Percentiles rank a stretch among this genome's conserved stretches.
Conservation (phyloP, 169 alveolate genomes). For the Eimeria sp. region DNA sequence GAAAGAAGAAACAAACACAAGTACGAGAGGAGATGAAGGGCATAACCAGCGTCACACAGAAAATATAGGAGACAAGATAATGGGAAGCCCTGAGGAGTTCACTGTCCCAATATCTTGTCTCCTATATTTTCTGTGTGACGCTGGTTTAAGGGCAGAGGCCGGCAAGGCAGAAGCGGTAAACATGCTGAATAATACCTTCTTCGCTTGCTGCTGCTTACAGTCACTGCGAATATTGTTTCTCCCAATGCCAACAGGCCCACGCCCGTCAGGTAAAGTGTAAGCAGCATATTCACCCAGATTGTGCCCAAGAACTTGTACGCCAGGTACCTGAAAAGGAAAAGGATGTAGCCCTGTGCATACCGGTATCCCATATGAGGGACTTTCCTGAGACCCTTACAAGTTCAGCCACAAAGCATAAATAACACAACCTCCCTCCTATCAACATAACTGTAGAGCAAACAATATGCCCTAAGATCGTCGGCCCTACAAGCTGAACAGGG, state of each 20-base stretch:
- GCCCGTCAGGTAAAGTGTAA: conserved; percentile 85
- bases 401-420: not conserved
- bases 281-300: conserved; percentile 88
- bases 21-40: not conserved
- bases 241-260: conserved; percentile 86
- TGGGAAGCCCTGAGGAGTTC: not conserved
- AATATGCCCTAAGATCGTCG: not conserved
- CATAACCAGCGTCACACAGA: not conserved
- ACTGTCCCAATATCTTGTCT: too few species aligned
- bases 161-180: not conserved
- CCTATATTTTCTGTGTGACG: too few species aligned
- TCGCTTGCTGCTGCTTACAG: conserved; percentile 24
- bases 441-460: not conserved
- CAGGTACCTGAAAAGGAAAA: conserved; percentile 76
- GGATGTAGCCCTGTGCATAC: too few species aligned
- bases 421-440: not conserved
- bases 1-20: not conserved
- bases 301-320: conserved; percentile 86
- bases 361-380: not conserved
- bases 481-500: conserved; percentile 90
- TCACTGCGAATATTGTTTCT: conserved; percentile 83
- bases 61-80: not conserved
- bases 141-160: not conserved
- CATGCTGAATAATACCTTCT: too few species aligned
- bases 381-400: not conserved